phyloP scores from a whole-genome alignment of 257 asterid species.

The Petunia secreta region DNA sequence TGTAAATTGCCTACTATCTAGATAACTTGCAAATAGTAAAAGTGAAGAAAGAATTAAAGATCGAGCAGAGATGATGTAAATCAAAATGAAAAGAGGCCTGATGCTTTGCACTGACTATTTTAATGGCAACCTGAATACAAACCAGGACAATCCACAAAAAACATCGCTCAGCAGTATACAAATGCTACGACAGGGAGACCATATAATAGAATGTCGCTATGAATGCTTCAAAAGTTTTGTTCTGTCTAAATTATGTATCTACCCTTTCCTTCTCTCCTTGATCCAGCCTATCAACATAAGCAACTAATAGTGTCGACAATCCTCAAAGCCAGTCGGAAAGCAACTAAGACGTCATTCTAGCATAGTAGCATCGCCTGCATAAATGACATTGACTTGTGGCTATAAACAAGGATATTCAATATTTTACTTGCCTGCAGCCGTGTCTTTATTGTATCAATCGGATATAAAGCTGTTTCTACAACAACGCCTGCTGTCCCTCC shows the following conservation, averaged over 20 bases:
- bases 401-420: not conserved
- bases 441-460: conserved; percentile 95
- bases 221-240: not conserved
- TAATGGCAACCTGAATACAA: conserved; percentile 4
- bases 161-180: not conserved
- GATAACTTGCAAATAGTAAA: not conserved
- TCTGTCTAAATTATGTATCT: conserved; percentile 13
- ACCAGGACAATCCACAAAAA: not conserved
- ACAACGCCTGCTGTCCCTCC: conserved; percentile 97
- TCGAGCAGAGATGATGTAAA: not conserved
- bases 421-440: conserved; percentile 78
- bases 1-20: not conserved
- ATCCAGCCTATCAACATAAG: conserved; percentile 8
- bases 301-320: conserved; percentile 2
- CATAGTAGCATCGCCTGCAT: not conserved
- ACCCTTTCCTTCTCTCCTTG: conserved; percentile 5
- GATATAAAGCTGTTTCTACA: conserved; percentile 91
- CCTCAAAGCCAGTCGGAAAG: not conserved
- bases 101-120: not conserved
- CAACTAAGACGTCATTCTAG: not conserved
- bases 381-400: not conserved
- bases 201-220: not conserved
- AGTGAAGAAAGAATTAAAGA: not conserved
- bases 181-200: not conserved
- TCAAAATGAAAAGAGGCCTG: conserved; percentile 15